Base-by-base conservation (phyloP, 176 grass and related monocot genomes). In the Hsuehochloa calcarea region DNA sequence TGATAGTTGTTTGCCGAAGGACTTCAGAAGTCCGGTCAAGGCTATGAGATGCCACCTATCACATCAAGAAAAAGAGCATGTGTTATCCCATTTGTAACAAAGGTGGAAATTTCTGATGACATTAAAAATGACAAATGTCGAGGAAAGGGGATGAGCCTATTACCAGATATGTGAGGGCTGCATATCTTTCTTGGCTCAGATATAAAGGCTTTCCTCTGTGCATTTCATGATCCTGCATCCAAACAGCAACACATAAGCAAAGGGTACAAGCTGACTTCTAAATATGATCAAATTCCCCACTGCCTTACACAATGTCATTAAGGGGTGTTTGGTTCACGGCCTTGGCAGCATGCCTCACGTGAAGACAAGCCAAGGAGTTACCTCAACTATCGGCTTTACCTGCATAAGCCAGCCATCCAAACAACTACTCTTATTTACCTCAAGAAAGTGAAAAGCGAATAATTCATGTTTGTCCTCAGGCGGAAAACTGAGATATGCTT, bases 11-110 rank as follows among this genome's bases (percentile, higher is more conserved):
- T 85, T 99, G 93, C 67, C 97, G 88, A 77, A 99, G 92, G 56
- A 99, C 93, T 91, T 99, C 97, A 65, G 97, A 96, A 82, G 90
- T 94, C 51, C 90, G 78, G 66, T 96, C 97, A 82, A 99, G 93
- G 63, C 92, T 95, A 89, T 99, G 97, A 70, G 97, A 99, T 77
- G 93, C 97, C 88, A 99, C 90, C 97, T 97, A 89, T 85, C 23
- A 73, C 27, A 84, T 79, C n/a, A 80, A 81, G 14, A 74, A 64
- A 82, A 19, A 77, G 14, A 67, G 14, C 37, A 72, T 82, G 75
- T 75, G 71, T 80, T 70, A 59, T 49, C 70, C 55, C 67, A 87
- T 74, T 71, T 58, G 56, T 29, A 65, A 79, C 49, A 3, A 44
- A 31, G 44, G 40, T 25, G 51, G 16, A 78, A 62, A 74, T 59